phyloP scores from a whole-genome alignment of 139 green algal genomes.

The Picochlorum sp. region DNA sequence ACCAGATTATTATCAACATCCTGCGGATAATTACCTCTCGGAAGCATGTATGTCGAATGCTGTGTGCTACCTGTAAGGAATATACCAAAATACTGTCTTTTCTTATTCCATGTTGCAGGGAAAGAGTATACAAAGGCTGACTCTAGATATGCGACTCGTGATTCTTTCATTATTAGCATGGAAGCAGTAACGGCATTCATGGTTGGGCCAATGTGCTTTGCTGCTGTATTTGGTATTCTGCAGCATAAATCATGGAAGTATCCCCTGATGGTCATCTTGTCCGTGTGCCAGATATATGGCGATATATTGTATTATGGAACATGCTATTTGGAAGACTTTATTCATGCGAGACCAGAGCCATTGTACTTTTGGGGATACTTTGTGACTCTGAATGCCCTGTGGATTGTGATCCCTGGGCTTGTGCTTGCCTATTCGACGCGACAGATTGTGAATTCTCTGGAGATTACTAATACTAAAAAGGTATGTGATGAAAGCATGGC shows the following conservation, averaged over 20 bases:
- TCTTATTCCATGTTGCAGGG: slow-evolving; percentile 35
- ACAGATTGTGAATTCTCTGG: neutral
- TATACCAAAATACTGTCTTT: too few species aligned
- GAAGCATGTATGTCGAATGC: slow-evolving; percentile 45
- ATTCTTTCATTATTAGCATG: slow-evolving; percentile 78
- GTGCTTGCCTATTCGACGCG: neutral
- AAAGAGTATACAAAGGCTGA: slow-evolving; percentile 89
- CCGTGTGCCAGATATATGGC: slow-evolving; percentile 79
- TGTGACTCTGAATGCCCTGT: slow-evolving; percentile 61
- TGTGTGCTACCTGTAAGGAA: neutral
- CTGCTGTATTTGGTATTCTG: slow-evolving; percentile 47
- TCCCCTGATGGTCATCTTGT: slow-evolving; percentile 58
- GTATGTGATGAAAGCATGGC: neutral
- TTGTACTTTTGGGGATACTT: slow-evolving; percentile 94
- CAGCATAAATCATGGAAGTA: slow-evolving; percentile 48
- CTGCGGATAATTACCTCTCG: slow-evolving; percentile 52
- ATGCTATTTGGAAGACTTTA: slow-evolving; percentile 50
- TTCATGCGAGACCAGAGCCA: slow-evolving; percentile 54
- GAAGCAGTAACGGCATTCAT: slow-evolving; percentile 77
- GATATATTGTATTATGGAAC: slow-evolving; percentile 85
- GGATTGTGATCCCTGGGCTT: slow-evolving; percentile 52
- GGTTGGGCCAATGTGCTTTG: slow-evolving; percentile 61
- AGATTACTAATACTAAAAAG: neutral
- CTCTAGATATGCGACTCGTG: slow-evolving; percentile 74
- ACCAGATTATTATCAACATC: slow-evolving; percentile 60